These are phyloP conservation scores for Cutaneotrichosporon cutaneum DNA, from an alignment of 1,284 basidiomycete genomes.

Conservation along the genomic window DNA sequence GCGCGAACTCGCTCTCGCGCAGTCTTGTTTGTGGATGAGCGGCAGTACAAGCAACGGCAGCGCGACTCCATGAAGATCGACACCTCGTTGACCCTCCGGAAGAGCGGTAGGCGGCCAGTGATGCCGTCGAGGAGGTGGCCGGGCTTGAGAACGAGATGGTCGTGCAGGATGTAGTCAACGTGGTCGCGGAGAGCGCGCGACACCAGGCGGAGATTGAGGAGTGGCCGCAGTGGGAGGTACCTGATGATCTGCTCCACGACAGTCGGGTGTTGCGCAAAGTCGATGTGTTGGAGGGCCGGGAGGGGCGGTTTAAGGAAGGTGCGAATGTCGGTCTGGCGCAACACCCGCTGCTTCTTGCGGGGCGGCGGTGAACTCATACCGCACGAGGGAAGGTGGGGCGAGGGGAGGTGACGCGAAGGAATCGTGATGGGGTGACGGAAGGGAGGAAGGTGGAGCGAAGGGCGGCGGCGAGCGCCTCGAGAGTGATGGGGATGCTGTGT, in stretches of 20 bases:
- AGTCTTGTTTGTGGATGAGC: background rate
- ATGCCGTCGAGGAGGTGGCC: background rate
- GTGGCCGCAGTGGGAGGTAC: background rate
- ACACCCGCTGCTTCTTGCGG: slow-evolving; percentile 1
- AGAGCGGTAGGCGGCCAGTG: background rate
- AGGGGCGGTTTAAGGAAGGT: background rate
- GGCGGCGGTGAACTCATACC: background rate
- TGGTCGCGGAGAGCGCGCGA: background rate
- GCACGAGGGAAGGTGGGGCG: background rate
- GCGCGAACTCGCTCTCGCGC: background rate
- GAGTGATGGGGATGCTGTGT: background rate
- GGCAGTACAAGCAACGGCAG: background rate
- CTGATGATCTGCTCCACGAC: background rate
- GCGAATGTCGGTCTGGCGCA: slow-evolving; percentile 2
- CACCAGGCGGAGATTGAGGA: background rate
- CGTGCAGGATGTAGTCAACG: background rate
- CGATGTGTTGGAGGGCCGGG: background rate
- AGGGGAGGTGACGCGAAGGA: background rate
- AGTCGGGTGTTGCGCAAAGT: background rate
- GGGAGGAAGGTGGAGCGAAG: background rate
- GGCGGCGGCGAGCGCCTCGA: background rate
- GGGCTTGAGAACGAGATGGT: slow-evolving; percentile 5
- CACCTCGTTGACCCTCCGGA: background rate
- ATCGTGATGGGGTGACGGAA: too few species aligned
- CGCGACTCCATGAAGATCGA: background rate